phyloP scores from a whole-genome alignment of 768 basidiomycete species.

The Boletus tylopilopsis region DNA sequence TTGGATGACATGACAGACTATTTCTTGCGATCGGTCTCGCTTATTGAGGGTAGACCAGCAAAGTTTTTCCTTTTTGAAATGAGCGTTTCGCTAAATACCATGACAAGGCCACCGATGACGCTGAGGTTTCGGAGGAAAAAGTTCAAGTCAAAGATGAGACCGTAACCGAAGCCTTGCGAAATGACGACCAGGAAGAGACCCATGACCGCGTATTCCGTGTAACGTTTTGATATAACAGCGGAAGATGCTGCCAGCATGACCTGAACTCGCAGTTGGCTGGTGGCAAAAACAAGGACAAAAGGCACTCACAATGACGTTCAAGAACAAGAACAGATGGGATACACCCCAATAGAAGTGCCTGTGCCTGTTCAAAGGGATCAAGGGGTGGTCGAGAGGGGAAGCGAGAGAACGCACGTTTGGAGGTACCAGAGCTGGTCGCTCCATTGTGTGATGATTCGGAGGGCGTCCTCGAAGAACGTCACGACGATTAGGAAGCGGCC shows the following conservation, averaged over 20 bases:
- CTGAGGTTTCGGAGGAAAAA: slow-evolving; percentile 99
- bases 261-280: slow-evolving; percentile 37
- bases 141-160: slow-evolving; percentile 98
- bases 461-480: slow-evolving; percentile 95
- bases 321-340: slow-evolving; percentile 86
- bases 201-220: slow-evolving; percentile 85
- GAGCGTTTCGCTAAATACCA: slow-evolving; percentile 98
- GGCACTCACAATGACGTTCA: slow-evolving; percentile 83
- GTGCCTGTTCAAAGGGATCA: slow-evolving; percentile 53
- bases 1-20: slow-evolving; percentile 57
- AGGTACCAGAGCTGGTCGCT: slow-evolving; percentile 97
- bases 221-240: slow-evolving; percentile 81
- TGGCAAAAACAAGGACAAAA: neutral
- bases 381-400: neutral
- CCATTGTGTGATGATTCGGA: slow-evolving; percentile 94
- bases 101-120: slow-evolving; percentile 96
- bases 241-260: slow-evolving; percentile 85
- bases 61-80: slow-evolving; percentile 82
- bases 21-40: slow-evolving; percentile 96
- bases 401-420: slow-evolving; percentile 67
- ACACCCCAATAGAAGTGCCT: slow-evolving; percentile 94
- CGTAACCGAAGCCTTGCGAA: slow-evolving; percentile 96
- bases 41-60: slow-evolving; percentile 85
- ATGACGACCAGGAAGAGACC: slow-evolving; percentile 90
- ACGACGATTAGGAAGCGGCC: slow-evolving; percentile 97